Conservation (phyloP, 164 flowering plant genomes). For the Santalum album region DNA sequence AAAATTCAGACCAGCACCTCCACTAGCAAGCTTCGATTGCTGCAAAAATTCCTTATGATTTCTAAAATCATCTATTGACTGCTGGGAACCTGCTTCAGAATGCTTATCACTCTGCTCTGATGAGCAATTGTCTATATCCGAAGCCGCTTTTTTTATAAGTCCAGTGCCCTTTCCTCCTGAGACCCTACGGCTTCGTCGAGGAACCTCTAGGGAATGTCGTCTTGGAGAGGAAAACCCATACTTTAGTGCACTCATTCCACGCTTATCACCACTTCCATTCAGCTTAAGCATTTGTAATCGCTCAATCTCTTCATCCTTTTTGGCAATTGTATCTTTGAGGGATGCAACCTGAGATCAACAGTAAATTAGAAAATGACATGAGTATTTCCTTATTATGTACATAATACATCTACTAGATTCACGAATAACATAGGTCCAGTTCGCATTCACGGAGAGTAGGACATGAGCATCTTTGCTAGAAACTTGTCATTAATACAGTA, state of each 20-base stretch:
- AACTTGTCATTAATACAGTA: too few relatives aligned
- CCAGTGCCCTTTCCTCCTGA: conserved; percentile 22
- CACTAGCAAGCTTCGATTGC: conserved; percentile 25
- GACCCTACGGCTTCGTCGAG: conserved; percentile 18
- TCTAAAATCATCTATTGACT: conserved; percentile 40
- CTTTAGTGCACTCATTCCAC: conserved; percentile 19
- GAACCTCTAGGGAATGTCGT: conserved; percentile 33
- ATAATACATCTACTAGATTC: too few relatives aligned
- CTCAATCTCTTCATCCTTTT: conserved; percentile 58
- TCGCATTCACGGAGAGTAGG: too few relatives aligned
- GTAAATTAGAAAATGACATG: not conserved
- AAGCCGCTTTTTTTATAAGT: conserved; percentile 24
- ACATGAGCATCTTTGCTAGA: too few relatives aligned
- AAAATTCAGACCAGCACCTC: conserved; percentile 17
- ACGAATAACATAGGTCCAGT: too few relatives aligned
- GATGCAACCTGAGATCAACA: conserved; percentile 35
- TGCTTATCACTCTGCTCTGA: conserved; percentile 48
- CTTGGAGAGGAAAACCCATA: conserved; percentile 45
- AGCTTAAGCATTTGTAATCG: conserved; percentile 26
- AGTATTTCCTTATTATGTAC: too few relatives aligned
- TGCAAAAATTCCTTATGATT: conserved; percentile 20
- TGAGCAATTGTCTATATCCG: conserved; percentile 43
- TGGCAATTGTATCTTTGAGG: conserved; percentile 43
- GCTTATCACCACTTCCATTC: conserved; percentile 27
- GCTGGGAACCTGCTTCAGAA: conserved; percentile 52